Percentiles rank a stretch among this genome's conserved stretches.
Evolutionary conservation across 78 protist species (phyloP).

Genomic region (Dictyostelium citrinum): DNA sequence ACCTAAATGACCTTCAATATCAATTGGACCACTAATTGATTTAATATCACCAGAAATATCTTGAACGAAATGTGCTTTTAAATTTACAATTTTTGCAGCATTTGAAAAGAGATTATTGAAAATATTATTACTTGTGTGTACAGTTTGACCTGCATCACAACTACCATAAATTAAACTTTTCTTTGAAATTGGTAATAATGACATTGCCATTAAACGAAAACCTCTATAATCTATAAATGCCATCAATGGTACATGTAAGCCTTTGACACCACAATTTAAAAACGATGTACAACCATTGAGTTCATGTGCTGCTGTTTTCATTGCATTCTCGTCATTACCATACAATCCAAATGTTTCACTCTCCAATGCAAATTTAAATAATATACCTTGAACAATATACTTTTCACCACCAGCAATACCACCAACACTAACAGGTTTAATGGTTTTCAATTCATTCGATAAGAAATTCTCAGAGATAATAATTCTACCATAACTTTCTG

Average conservation of each 20-base stretch:
- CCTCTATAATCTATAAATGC: constrained; percentile 82
- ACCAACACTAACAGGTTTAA: constrained; percentile 82
- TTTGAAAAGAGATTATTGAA: constrained; percentile 48
- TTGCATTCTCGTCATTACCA: constrained; percentile 80
- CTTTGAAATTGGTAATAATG: constrained; percentile 63
- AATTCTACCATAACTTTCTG: constrained; percentile 69
- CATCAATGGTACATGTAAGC: constrained; percentile 79
- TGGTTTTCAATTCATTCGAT: constrained; percentile 57
- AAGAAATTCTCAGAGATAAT: constrained; percentile 74
- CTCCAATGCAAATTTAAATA: constrained; percentile 83
- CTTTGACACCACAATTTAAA: constrained; percentile 68
- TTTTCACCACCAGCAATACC: constrained; percentile 88
- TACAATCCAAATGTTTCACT: constrained; percentile 77
- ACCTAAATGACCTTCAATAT: constrained; percentile 82
- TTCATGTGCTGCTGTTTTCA: constrained; percentile 82
- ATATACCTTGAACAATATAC: constrained; percentile 76
- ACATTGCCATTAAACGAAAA: constrained; percentile 75
- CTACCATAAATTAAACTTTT: constrained; percentile 71
- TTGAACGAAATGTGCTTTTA: constrained; percentile 70
- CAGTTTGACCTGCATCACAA: constrained; percentile 77
- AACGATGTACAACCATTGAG: constrained; percentile 70
- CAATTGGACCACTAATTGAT: constrained; percentile 47
- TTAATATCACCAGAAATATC: constrained; percentile 38
- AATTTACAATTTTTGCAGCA: constrained; percentile 71
- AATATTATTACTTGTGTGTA: constrained; percentile 45